Conservation (phyloP, 164 flowering plant genomes). For the Buxus sempervirens region DNA sequence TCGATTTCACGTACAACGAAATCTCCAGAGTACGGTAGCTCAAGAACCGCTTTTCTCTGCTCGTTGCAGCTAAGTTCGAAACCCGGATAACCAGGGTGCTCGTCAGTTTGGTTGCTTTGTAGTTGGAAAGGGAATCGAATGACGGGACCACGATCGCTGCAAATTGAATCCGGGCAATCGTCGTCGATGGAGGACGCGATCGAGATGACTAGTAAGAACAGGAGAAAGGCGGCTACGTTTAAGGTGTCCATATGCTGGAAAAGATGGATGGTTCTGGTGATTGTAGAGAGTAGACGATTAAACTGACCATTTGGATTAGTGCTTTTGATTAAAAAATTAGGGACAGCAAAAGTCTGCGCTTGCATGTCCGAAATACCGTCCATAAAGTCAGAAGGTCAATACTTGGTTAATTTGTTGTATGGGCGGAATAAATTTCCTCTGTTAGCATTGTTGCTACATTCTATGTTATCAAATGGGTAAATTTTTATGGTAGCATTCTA, state of each 20-base stretch:
- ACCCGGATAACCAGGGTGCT: conserved; percentile 42
- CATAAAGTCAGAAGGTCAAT: too few species aligned
- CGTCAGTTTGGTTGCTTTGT: conserved; percentile 1
- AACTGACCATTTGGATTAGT: neutral
- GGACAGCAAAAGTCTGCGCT: neutral
- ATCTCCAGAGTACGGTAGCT: conserved; percentile 33
- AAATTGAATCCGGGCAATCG: neutral
- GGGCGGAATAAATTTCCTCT: too few species aligned
- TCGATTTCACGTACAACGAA: conserved; percentile 40
- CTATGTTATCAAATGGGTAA: too few species aligned
- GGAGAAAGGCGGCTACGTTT: conserved; percentile 3
- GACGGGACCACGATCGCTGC: neutral
- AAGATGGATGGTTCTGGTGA: neutral
- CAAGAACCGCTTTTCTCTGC: conserved; percentile 18
- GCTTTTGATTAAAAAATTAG: neutral
- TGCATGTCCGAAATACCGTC: too few species aligned
- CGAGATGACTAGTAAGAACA: conserved; percentile 12
- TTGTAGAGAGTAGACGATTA: neutral
- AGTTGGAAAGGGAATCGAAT: conserved; percentile 46
- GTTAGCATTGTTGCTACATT: too few species aligned
- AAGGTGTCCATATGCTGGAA: conserved; percentile 18
- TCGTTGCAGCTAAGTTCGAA: conserved; percentile 39
- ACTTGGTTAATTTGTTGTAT: too few species aligned
- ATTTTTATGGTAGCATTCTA: too few species aligned
- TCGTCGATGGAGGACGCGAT: neutral